These are phyloP conservation scores for Aspergillus fischeri DNA, from an alignment of 2,329 filamentous ascomycete species.

Conservation along the genomic window DNA sequence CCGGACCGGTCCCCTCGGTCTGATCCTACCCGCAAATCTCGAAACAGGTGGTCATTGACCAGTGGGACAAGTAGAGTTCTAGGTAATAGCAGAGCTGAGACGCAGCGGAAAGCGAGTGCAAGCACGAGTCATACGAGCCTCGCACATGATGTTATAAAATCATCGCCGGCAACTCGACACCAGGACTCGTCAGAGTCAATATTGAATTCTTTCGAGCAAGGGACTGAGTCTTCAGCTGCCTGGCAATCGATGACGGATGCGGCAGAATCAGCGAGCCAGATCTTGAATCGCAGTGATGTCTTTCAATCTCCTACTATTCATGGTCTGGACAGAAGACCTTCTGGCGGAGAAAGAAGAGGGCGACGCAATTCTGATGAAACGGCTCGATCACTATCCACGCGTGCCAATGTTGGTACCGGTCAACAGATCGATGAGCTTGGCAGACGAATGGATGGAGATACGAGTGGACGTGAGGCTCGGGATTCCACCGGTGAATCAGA, in stretches of 20 bases:
- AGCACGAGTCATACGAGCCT: constrained; percentile 55
- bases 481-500: constrained; percentile 21
- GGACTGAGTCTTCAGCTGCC: constrained; percentile 67
- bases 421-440: neutral
- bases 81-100: constrained; percentile 5
- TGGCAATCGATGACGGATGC: constrained; percentile 68
- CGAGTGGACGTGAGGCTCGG: constrained; percentile 12
- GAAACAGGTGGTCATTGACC: constrained; percentile 20
- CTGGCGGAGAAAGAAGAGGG: constrained; percentile 21
- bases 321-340: constrained; percentile 27
- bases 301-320: constrained; percentile 74
- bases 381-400: constrained; percentile 25
- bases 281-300: constrained; percentile 79
- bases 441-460: neutral
- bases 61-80: constrained; percentile 12
- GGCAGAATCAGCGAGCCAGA: constrained; percentile 83
- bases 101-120: constrained; percentile 53
- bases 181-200: constrained; percentile 70
- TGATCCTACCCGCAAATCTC: constrained; percentile 13
- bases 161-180: constrained; percentile 49
- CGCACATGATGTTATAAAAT: constrained; percentile 48
- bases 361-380: constrained; percentile 34
- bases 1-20: constrained; percentile 11
- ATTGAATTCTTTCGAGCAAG: constrained; percentile 68
- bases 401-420: constrained; percentile 18